Conservation (phyloP, 257 asterid species). For the Scutellaria galericulata region DNA sequence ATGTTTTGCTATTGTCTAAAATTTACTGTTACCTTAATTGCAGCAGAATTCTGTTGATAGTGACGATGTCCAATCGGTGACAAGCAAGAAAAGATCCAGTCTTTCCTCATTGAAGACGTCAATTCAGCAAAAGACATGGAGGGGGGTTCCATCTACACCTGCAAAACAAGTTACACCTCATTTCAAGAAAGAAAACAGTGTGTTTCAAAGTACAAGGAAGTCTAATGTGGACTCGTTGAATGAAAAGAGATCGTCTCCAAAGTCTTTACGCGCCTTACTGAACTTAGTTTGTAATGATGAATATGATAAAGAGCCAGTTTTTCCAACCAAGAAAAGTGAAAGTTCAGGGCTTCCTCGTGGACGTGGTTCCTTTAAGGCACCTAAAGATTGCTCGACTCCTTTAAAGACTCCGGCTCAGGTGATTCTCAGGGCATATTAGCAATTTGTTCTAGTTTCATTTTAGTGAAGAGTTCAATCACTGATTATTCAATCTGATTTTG, state of each 20-base stretch:
- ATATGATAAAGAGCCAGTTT: conserved; percentile 39
- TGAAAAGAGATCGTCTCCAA: conserved; percentile 49
- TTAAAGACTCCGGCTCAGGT: conserved; percentile 39
- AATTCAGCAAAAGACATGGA: conserved; percentile 50
- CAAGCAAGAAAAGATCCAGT: conserved; percentile 58
- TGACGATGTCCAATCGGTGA: conserved; percentile 37
- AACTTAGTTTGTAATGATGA: conserved; percentile 50
- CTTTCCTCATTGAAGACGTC: conserved; percentile 58
- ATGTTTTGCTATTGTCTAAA: conserved; percentile 12
- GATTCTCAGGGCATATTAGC: conserved; percentile 22
- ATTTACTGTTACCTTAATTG: conserved; percentile 17
- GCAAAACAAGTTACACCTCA: conserved; percentile 49
- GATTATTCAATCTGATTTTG: conserved; percentile 8
- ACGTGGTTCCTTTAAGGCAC: neutral
- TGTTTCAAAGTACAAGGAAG: conserved; percentile 40
- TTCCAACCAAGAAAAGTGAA: conserved; percentile 40
- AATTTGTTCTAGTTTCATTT: neutral
- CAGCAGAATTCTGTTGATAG: conserved; percentile 47
- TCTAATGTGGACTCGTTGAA: conserved; percentile 36
- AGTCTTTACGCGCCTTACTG: conserved; percentile 48
- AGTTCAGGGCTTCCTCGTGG: conserved; percentile 38
- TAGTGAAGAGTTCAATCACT: neutral
- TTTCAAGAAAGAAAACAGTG: conserved; percentile 44
- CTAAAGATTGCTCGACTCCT: conserved; percentile 33
- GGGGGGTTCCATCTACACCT: conserved; percentile 51